phyloP scores from a whole-genome alignment of 2,329 filamentous ascomycete species.

The Botrytis paeoniae region DNA sequence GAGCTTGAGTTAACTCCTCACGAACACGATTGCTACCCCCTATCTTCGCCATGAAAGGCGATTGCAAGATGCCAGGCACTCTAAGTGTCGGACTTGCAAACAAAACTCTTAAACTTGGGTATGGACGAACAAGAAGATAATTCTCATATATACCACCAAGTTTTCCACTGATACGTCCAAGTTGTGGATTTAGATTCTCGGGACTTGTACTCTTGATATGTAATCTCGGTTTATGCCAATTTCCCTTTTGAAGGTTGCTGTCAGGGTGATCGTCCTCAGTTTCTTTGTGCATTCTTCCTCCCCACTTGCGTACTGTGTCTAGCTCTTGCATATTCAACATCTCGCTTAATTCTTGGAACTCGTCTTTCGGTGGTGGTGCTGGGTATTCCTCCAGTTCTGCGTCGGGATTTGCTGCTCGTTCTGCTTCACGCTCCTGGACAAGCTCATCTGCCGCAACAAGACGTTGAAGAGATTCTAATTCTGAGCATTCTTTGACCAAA shows the following conservation, averaged over 20 bases:
- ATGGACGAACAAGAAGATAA: constrained; percentile 64
- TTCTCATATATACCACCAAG: constrained; percentile 50
- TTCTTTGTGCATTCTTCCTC: constrained; percentile 59
- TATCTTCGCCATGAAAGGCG: constrained; percentile 53
- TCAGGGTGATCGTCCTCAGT: constrained; percentile 47
- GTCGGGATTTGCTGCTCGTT: constrained; percentile 24
- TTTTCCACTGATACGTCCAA: constrained; percentile 34
- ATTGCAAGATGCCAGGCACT: constrained; percentile 64
- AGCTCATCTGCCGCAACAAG: constrained; percentile 38
- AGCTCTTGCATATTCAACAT: constrained; percentile 69
- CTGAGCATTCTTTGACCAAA: constrained; percentile 58
- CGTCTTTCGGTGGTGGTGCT: constrained; percentile 47
- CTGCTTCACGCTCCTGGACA: constrained; percentile 34
- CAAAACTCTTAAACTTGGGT: constrained; percentile 62
- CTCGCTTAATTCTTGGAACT: constrained; percentile 64
- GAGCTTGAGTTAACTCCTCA: constrained; percentile 53
- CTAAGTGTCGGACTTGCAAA: constrained; percentile 67
- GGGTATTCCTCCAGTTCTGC: not conserved
- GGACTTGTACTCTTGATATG: constrained; percentile 41
- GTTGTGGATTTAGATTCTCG: constrained; percentile 22
- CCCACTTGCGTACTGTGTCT: constrained; percentile 58
- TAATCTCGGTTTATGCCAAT: constrained; percentile 44
- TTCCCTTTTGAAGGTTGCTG: constrained; percentile 30
- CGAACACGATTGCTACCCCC: constrained; percentile 49
- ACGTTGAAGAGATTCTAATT: constrained; percentile 55